Percentiles rank a stretch among this genome's conserved stretches.
Evolutionary conservation across 495 filamentous ascomycete species (phyloP).

Genomic region (Darksidea phi): DNA sequence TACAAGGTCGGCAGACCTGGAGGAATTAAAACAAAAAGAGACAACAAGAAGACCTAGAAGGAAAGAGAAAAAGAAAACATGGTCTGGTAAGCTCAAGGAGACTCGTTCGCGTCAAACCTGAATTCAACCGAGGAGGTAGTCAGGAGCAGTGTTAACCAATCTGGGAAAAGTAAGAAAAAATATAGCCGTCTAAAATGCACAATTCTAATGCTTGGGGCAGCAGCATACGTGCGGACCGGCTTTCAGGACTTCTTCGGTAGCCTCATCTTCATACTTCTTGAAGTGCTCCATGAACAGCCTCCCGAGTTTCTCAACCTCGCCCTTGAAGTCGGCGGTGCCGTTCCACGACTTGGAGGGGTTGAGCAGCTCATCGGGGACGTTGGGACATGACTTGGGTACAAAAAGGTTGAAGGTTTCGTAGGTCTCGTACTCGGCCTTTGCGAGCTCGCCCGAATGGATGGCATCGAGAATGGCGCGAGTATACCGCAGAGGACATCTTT

Average conservation of each 20-base stretch:
- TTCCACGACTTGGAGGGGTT: slow-evolving; percentile 95
- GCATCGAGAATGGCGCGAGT: slow-evolving; percentile 97
- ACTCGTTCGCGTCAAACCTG: not conserved
- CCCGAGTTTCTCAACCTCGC: slow-evolving; percentile 86
- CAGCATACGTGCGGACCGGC: slow-evolving; percentile 56
- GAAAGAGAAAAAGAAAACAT: not conserved
- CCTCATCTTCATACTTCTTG: slow-evolving; percentile 86
- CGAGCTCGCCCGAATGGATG: slow-evolving; percentile 94
- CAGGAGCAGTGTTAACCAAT: slow-evolving; percentile 20
- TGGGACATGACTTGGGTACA: slow-evolving; percentile 81
- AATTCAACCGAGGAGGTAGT: not conserved
- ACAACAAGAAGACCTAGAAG: not conserved
- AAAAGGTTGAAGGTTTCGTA: slow-evolving; percentile 96
- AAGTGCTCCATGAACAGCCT: slow-evolving; percentile 93
- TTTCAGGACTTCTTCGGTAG: slow-evolving; percentile 76
- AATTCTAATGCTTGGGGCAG: slow-evolving; percentile 34
- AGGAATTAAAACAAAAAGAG: too few species aligned
- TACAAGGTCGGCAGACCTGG: too few species aligned
- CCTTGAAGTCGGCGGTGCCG: slow-evolving; percentile 71
- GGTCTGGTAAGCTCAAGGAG: not conserved
- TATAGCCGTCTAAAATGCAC: not conserved
- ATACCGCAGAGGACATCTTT: slow-evolving; percentile 98
- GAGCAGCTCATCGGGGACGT: slow-evolving; percentile 84
- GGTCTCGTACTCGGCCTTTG: slow-evolving; percentile 85
- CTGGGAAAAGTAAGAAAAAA: slow-evolving; percentile 24